phyloP scores from a whole-genome alignment of 2,329 filamentous ascomycete species.

The Apiospora kogelbergensis region DNA sequence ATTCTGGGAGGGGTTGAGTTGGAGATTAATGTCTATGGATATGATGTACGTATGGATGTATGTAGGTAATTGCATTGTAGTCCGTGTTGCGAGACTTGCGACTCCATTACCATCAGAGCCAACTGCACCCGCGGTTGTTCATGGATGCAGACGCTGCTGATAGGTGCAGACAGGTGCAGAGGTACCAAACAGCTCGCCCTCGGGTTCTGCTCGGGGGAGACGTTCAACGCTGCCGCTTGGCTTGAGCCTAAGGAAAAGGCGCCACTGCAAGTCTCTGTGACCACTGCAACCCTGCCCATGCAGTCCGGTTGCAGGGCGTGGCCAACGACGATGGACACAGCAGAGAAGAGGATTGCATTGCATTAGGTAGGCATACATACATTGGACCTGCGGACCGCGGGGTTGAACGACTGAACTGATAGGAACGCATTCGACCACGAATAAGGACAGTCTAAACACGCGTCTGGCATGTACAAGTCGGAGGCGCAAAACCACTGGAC shows the following conservation, averaged over 20 bases:
- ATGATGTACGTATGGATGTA: background rate
- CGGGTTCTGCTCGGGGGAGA: background rate
- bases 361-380: background rate
- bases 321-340: slow-evolving; percentile 1
- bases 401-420: slow-evolving; percentile 17
- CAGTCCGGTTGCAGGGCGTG: background rate
- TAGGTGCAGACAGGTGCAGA: no score
- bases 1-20: background rate
- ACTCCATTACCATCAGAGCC: background rate
- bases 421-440: slow-evolving; percentile 14
- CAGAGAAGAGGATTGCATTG: background rate
- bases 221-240: background rate
- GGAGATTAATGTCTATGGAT: background rate
- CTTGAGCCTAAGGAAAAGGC: background rate
- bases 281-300: background rate
- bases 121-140: background rate
- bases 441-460: slow-evolving; percentile 20
- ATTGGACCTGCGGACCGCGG: background rate
- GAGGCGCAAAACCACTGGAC: slow-evolving; percentile 28
- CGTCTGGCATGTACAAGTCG: slow-evolving; percentile 21
- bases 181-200: background rate
- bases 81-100: background rate
- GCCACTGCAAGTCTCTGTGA: slow-evolving; percentile 1
- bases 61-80: background rate
- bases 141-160: background rate